phyloP scores from a whole-genome alignment of 805 yeast genomes.

The Wickerhamiella slavikovae region DNA sequence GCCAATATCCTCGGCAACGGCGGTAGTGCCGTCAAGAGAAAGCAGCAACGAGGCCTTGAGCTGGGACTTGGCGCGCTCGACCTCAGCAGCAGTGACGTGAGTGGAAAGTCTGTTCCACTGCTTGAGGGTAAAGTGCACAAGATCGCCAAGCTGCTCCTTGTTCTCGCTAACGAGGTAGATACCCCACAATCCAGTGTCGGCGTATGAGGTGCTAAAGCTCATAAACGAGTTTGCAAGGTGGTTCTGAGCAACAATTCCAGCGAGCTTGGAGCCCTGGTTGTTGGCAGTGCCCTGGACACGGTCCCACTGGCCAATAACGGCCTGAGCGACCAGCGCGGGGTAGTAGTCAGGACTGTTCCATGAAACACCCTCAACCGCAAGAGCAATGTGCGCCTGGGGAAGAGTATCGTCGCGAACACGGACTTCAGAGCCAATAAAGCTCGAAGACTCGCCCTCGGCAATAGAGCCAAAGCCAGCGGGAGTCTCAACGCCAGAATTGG shows the following conservation, averaged over 20 bases:
- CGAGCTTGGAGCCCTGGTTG: conserved; percentile 69
- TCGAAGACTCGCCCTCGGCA: conserved; percentile 46
- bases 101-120: conserved; percentile 79
- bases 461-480: conserved; percentile 52
- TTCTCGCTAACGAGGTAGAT: conserved; percentile 76
- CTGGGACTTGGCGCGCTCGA: conserved; percentile 86
- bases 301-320: conserved; percentile 95
- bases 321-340: conserved; percentile 89
- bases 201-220: conserved; percentile 93
- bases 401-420: conserved; percentile 63
- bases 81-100: conserved; percentile 73
- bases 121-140: conserved; percentile 52
- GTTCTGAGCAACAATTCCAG: conserved; percentile 38
- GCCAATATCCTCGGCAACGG: conserved; percentile 94
- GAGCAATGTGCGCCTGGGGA: conserved; percentile 78
- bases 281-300: conserved; percentile 71
- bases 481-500: conserved; percentile 26
- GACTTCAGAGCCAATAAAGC: conserved; percentile 70
- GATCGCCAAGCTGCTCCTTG: conserved; percentile 38
- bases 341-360: conserved; percentile 95
- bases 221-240: conserved; percentile 77
- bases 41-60: conserved; percentile 77
- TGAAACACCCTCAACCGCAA: conserved; percentile 94
- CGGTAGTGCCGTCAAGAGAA: conserved; percentile 85
- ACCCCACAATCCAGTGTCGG: conserved; percentile 97